These are phyloP conservation scores for Aplosporella prunicola DNA, from an alignment of 2,329 filamentous ascomycete species.

Conservation along the genomic window DNA sequence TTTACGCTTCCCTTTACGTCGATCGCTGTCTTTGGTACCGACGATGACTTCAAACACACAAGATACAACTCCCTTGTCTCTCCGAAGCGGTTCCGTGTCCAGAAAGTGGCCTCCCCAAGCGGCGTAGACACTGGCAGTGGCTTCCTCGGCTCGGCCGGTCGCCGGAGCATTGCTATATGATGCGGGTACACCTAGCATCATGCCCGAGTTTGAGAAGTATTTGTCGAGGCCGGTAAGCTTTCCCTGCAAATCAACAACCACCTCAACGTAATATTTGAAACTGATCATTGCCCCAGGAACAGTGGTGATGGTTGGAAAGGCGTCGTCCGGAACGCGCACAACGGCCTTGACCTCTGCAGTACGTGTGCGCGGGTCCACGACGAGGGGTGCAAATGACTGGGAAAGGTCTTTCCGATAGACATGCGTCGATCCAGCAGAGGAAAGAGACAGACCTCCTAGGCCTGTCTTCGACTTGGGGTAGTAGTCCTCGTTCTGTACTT, in stretches of 20 bases:
- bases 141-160: constrained; percentile 23
- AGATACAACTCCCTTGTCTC: constrained; percentile 86
- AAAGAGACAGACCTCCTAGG: constrained; percentile 74
- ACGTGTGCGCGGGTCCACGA: constrained; percentile 73
- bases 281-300: constrained; percentile 91
- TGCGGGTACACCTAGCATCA: constrained; percentile 36
- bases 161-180: constrained; percentile 32
- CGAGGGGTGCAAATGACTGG: constrained; percentile 78
- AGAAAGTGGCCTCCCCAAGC: constrained; percentile 62
- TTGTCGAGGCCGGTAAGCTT: constrained; percentile 69
- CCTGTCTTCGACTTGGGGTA: constrained; percentile 83
- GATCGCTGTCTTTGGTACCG: constrained; percentile 69
- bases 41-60: constrained; percentile 80
- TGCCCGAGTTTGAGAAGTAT: constrained; percentile 46
- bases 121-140: constrained; percentile 37
- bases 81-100: constrained; percentile 75
- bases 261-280: constrained; percentile 89
- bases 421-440: constrained; percentile 76
- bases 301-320: constrained; percentile 81
- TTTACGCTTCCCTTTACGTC: constrained; percentile 38
- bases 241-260: constrained; percentile 84
- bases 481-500: constrained; percentile 68
- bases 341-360: constrained; percentile 72
- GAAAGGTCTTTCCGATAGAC: constrained; percentile 93
- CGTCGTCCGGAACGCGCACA: constrained; percentile 78